Base-by-base conservation (phyloP, 441 rosid genomes). In the Pelargonium myrrhifolium region DNA sequence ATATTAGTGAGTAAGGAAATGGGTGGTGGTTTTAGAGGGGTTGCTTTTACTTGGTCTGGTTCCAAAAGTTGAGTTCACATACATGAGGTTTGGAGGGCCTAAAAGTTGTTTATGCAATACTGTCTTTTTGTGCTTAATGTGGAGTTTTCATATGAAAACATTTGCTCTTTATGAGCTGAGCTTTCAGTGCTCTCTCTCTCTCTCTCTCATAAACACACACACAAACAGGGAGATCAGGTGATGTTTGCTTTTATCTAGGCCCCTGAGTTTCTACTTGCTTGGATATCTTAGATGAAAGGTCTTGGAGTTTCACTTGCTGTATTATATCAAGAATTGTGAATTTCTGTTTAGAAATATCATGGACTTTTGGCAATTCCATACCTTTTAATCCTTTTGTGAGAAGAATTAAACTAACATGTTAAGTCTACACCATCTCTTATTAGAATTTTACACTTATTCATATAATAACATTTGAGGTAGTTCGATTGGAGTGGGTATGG, bases 31-130 rank as follows among this genome's bases (percentile, higher is more conserved):
- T 53, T 21, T 53, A 53, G 60, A 53, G 60, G 24, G 24, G 3
- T 53, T 17, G 60, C 24, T 53, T 53, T 53, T 53, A 53, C 60
- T 53, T 53, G 8, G 22, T 53, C 24, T 53, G 60, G 24, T 53
- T 53, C 60, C 60, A 53, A 53, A 35, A 53, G 60, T 53, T 53
- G 60, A 53, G 60, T 53, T 17, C 39, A 53, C 60, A 53, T 53
- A 17, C 60, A 53, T 18, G 20, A 53, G 20, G 60, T 18, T 53
- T 53, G 22, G 60, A 53, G 22, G 60, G 60, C 9, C 20, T 53
- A 22, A 53, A 17, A 53, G 60, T 53, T 53, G 9, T 18, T 7
- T 8, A 53, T 53, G 22, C 7, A 35, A 53, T 53, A 53, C 60
- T 53, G 60, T 53, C 39, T 53, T 53, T 21, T 53, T 53, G 24